A percentile compares a stretch with the other conserved stretches of the same genome.
Conservation (phyloP, 106 monocot species). For the Narthecium ossifragum region DNA sequence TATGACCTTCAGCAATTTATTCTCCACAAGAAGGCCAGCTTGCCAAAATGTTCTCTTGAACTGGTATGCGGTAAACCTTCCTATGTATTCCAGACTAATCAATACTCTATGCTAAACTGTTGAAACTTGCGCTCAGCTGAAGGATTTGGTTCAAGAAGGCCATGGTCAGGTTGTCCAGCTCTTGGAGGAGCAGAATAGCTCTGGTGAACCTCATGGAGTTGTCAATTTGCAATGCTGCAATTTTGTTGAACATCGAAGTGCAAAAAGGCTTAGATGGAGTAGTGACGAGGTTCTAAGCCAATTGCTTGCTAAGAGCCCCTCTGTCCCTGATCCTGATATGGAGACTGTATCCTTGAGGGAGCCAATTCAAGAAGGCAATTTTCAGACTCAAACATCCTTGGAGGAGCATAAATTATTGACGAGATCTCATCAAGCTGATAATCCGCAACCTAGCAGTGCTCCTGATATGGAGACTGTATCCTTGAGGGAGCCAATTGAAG, state of each 20-base stretch:
- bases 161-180: not conserved
- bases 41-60: slow-evolving; percentile 53
- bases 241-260: slow-evolving; percentile 11
- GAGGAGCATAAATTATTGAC: no score
- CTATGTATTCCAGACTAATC: slow-evolving; percentile 4
- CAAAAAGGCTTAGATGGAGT: no score
- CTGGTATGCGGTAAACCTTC: slow-evolving; percentile 27
- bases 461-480: no score
- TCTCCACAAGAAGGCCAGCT: slow-evolving; percentile 27
- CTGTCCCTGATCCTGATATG: no score
- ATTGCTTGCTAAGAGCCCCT: no score
- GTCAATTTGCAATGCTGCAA: not conserved
- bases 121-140: slow-evolving; percentile 21
- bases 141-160: slow-evolving; percentile 24
- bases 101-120: not conserved
- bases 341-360: no score
- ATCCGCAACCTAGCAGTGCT: no score
- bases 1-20: slow-evolving; percentile 27
- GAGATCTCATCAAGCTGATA: no score
- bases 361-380: no score
- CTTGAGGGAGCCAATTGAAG: no score
- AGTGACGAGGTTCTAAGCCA: no score
- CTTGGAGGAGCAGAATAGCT: slow-evolving; percentile 5
- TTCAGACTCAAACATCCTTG: no score
- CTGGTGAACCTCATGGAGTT: not conserved